Percentiles rank a stretch among this genome's conserved stretches.
phyloP scores from a whole-genome alignment of 164 flowering plant species.

The Amborella trichopoda region DNA sequence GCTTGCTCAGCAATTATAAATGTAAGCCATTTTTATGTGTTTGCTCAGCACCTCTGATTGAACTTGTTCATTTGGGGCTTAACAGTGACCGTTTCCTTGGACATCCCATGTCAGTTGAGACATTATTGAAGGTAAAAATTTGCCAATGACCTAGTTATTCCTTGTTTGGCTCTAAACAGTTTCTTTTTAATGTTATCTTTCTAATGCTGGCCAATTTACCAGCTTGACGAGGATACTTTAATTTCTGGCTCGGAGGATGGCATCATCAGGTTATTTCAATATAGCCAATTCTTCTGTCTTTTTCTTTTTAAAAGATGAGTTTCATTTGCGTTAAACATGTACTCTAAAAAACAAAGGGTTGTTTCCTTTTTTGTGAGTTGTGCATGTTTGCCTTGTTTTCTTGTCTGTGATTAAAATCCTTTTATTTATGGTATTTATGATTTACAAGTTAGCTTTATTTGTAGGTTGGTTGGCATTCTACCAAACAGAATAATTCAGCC shows the following conservation, averaged over 20 bases:
- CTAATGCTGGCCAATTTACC: conserved; percentile 3
- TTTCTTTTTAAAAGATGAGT: too few species aligned
- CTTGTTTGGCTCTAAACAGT: background rate
- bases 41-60: background rate
- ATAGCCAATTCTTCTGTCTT: conserved; percentile 3
- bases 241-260: conserved; percentile 89
- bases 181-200: background rate
- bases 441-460: too few species aligned
- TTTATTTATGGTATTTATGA: too few species aligned
- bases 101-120: conserved; percentile 69
- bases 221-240: conserved; percentile 90
- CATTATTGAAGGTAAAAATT: conserved; percentile 60
- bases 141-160: background rate
- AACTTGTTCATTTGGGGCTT: conserved; percentile 1
- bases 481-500: conserved; percentile 94
- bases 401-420: background rate
- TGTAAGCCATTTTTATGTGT: background rate
- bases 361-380: background rate
- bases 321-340: too few species aligned
- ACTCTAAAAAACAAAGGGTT: too few species aligned
- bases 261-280: conserved; percentile 86
- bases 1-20: background rate
- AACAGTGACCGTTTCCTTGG: conserved; percentile 88
- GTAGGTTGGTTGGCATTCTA: conserved; percentile 77
- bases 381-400: background rate